Percentiles rank a stretch among this genome's conserved stretches.
Evolutionary conservation across 2,329 filamentous ascomycete genomes (phyloP).

Genomic region (Aspergillus puulaauensis): DNA sequence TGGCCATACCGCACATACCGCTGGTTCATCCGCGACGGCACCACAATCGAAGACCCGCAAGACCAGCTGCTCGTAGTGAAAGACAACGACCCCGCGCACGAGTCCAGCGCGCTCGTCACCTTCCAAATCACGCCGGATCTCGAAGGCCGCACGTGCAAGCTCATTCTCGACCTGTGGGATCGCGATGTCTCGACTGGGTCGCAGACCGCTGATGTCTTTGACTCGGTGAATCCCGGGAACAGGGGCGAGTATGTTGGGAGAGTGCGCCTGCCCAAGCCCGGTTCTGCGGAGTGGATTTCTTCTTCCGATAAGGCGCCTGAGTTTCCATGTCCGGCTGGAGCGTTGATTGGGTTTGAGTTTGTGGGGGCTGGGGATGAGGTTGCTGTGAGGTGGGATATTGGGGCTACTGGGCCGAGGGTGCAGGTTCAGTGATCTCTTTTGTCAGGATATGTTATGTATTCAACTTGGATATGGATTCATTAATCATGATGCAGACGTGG

Average conservation of each 20-base stretch:
- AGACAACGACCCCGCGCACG: conserved; percentile 18
- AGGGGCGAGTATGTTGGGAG: conserved; percentile 22
- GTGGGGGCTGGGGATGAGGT: conserved; percentile 25
- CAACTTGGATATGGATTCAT: not conserved
- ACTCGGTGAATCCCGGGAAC: conserved; percentile 20
- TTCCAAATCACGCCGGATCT: conserved; percentile 18
- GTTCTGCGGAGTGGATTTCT: conserved; percentile 20
- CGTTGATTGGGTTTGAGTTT: conserved; percentile 25
- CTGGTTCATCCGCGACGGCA: conserved; percentile 22
- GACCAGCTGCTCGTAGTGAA: conserved; percentile 25
- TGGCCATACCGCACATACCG: conserved; percentile 23
- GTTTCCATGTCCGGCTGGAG: conserved; percentile 23
- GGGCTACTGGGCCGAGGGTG: conserved; percentile 22
- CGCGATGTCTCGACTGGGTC: conserved; percentile 23
- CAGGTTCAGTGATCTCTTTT: conserved; percentile 2
- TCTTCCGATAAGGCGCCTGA: conserved; percentile 20
- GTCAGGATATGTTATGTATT: too few relatives aligned
- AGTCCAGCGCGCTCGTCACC: conserved; percentile 24
- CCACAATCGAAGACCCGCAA: conserved; percentile 21
- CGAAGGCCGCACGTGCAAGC: conserved; percentile 20
- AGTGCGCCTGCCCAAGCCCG: conserved; percentile 14
- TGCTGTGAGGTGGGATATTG: conserved; percentile 24
- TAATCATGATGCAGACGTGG: conserved; percentile 23
- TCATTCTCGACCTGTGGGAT: conserved; percentile 24
- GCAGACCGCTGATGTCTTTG: conserved; percentile 23